phyloP scores from a whole-genome alignment of 225 moss, liverwort and hornwort species.

The Asterella californica region DNA sequence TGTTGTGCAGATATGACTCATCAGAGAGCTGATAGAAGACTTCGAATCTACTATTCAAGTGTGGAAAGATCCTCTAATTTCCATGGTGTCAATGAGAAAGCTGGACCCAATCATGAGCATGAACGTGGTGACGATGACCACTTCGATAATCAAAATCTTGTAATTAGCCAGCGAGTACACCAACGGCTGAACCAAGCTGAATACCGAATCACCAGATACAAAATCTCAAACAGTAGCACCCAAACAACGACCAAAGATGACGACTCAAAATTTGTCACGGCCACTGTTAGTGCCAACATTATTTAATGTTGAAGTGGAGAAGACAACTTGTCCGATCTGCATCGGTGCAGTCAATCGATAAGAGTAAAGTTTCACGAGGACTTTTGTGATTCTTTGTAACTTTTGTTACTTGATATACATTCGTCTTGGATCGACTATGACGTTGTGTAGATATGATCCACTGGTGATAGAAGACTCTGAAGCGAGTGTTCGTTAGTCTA shows the following conservation, averaged over 20 bases:
- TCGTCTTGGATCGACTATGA: no score
- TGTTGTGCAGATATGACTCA: no score
- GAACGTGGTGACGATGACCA: slow-evolving; percentile 30
- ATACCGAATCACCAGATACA: slow-evolving; percentile 34
- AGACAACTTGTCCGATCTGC: slow-evolving; percentile 42
- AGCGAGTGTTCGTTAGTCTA: no score
- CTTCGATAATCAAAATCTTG: slow-evolving; percentile 33
- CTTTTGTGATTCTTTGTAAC: no score
- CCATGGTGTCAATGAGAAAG: slow-evolving; percentile 39
- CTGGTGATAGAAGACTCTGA: no score
- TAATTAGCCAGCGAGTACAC: slow-evolving; percentile 29
- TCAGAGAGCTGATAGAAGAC: no score
- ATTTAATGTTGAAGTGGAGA: slow-evolving; percentile 44
- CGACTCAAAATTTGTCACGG: slow-evolving; percentile 33
- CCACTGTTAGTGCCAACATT: slow-evolving; percentile 49
- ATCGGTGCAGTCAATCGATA: not conserved
- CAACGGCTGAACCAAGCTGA: slow-evolving; percentile 29
- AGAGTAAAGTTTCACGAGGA: not conserved
- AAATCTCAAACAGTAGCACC: slow-evolving; percentile 26
- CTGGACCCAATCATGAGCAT: slow-evolving; percentile 31
- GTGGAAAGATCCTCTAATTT: no score
- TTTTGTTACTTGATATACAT: no score
- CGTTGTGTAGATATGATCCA: no score
- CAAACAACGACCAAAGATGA: slow-evolving; percentile 39
- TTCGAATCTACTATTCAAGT: no score